phyloP scores from a whole-genome alignment of 2,329 filamentous ascomycete species.

The Ustulina deusta region DNA sequence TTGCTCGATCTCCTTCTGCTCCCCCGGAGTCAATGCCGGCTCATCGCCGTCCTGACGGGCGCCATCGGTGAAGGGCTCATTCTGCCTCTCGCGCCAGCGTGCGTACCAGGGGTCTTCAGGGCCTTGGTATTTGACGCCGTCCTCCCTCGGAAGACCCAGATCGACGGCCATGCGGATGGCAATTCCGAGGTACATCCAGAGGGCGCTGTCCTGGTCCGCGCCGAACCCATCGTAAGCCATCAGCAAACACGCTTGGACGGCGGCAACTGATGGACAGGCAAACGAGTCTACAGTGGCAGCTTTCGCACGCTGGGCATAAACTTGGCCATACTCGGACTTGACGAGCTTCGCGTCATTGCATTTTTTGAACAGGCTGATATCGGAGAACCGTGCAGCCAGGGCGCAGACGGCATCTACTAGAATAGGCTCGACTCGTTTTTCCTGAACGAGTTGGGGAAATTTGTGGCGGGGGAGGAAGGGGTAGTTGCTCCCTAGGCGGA shows the following conservation, averaged over 20 bases:
- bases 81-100: slow-evolving; percentile 57
- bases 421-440: slow-evolving; percentile 85
- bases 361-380: slow-evolving; percentile 65
- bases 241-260: slow-evolving; percentile 84
- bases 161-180: slow-evolving; percentile 87
- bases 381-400: slow-evolving; percentile 83
- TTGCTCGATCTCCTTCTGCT: slow-evolving; percentile 77
- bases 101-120: slow-evolving; percentile 64
- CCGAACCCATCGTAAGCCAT: slow-evolving; percentile 92
- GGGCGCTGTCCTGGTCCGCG: slow-evolving; percentile 85
- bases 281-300: slow-evolving; percentile 86
- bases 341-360: slow-evolving; percentile 62
- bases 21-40: slow-evolving; percentile 59
- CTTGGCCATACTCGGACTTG: slow-evolving; percentile 77
- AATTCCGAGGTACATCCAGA: slow-evolving; percentile 94
- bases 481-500: slow-evolving; percentile 85
- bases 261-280: slow-evolving; percentile 83
- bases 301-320: slow-evolving; percentile 85
- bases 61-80: slow-evolving; percentile 20
- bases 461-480: slow-evolving; percentile 81
- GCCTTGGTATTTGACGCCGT: slow-evolving; percentile 75
- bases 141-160: slow-evolving; percentile 83
- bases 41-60: slow-evolving; percentile 58
- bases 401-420: slow-evolving; percentile 89
- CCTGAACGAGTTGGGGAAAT: slow-evolving; percentile 80